Percentiles rank a stretch among this genome's conserved stretches.
Conservation (phyloP, 2,329 filamentous ascomycete species). For the Exophiala dermatitidis region DNA sequence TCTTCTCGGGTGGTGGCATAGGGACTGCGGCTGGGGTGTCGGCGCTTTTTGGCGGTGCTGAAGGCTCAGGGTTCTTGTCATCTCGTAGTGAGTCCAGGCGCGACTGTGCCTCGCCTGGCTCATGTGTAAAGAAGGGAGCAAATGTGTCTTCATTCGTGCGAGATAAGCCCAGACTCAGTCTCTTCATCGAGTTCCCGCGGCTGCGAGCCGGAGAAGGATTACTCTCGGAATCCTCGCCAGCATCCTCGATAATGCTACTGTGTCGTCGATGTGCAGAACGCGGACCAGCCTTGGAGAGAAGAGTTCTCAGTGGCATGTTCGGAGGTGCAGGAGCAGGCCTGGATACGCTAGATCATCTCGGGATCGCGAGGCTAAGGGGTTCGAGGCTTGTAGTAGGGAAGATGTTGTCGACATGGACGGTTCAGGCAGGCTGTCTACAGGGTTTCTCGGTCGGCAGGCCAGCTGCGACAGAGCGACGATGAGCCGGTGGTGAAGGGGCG, state of each 20-base stretch:
- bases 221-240: slow-evolving; percentile 2
- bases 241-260: slow-evolving; percentile 18
- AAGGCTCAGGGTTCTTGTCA: neutral
- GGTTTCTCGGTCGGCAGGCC: slow-evolving; percentile 16
- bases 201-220: slow-evolving; percentile 3
- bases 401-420: neutral
- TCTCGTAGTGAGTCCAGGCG: neutral
- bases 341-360: slow-evolving; percentile 12
- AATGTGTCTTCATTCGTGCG: slow-evolving; percentile 20
- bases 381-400: neutral
- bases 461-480: slow-evolving; percentile 11
- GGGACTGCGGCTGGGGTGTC: slow-evolving; percentile 3
- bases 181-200: slow-evolving; percentile 21
- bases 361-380: neutral
- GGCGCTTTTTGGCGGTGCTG: slow-evolving; percentile 2
- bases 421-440: slow-evolving; percentile 7
- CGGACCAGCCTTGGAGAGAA: slow-evolving; percentile 14
- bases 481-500: neutral
- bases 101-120: slow-evolving; percentile 11
- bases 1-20: neutral
- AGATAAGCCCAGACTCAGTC: slow-evolving; percentile 22
- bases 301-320: slow-evolving; percentile 18
- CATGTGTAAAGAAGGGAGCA: slow-evolving; percentile 12
- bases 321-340: neutral
- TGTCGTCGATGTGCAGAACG: slow-evolving; percentile 15